Evolutionary conservation across 192 early-diverging fungal genomes (phyloP), one percentile per base, ranked within the genome.

Genomic region (Ambispora gerdemannii): DNA sequence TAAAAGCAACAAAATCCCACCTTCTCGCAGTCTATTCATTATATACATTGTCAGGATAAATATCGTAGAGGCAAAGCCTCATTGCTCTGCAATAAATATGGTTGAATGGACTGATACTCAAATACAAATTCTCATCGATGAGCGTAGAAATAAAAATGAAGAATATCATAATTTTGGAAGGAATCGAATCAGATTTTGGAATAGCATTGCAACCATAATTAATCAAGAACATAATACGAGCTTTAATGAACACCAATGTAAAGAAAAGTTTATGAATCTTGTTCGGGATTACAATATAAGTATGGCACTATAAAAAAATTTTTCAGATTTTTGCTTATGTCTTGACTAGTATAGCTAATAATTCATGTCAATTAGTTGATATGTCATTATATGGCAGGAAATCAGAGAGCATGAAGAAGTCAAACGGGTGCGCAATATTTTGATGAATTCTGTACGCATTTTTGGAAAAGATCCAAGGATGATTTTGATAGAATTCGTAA

Each of bases 141-240:
- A n/a, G n/a, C n/a, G n/a, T n/a, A n/a, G n/a, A n/a, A n/a, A n/a
- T n/a, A n/a, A n/a, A n/a, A n/a, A n/a, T n/a, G n/a, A n/a, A n/a
- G n/a, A n/a, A n/a, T n/a, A n/a, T n/a, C n/a, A n/a, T n/a, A n/a
- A n/a, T n/a, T n/a, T n/a, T n/a, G n/a, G n/a, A n/a, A n/a, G n/a
- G n/a, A n/a, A 58, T 58, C 55, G 55, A n/a, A 11, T 58, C 22
- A 1, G 17, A 11, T 58, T 58, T 58, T 58, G 55, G 55, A 25
- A 58, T n/a, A 58, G 55, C 55, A 58, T 58, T 3, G 55, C 55
- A 24, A 58, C 22, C 3, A 4, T 1, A 4, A 58, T 58, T n/a
- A 58, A 58, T 58, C 17, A 58, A 58, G 55, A 58, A 4, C 55
- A 58, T 58, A 58, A 58, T 4, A 58, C 55, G 17, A 11, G 22